These are phyloP conservation scores for Alternaria triticimaculans DNA, from an alignment of 2,329 filamentous ascomycete genomes.

Conservation along the genomic window DNA sequence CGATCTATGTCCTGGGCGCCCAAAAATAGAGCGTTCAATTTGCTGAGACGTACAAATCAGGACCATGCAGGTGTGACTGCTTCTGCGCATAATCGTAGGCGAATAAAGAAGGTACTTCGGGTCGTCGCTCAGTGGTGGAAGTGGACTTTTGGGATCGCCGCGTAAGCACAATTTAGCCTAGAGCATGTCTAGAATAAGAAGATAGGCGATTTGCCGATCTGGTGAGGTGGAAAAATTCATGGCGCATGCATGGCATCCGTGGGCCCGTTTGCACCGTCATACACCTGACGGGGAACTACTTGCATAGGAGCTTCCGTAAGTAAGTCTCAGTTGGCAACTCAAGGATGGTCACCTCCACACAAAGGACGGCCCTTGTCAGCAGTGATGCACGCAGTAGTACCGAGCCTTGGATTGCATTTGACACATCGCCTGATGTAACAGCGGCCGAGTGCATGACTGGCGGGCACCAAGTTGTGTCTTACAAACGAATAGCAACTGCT, in stretches of 20 bases:
- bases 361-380: conserved; percentile 13
- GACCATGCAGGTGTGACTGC: conserved; percentile 25
- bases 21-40: conserved; percentile 31
- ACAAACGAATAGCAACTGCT: conserved; percentile 18
- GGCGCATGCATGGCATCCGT: conserved; percentile 20
- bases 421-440: conserved; percentile 24
- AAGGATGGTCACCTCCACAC: background rate
- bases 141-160: conserved; percentile 17
- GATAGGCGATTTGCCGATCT: conserved; percentile 23
- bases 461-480: conserved; percentile 18
- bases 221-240: conserved; percentile 14
- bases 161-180: conserved; percentile 24
- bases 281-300: conserved; percentile 18
- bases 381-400: conserved; percentile 16
- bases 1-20: conserved; percentile 24
- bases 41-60: conserved; percentile 16
- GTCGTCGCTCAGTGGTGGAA: conserved; percentile 18
- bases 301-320: conserved; percentile 9
- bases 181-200: conserved; percentile 14
- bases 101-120: conserved; percentile 19
- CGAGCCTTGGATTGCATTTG: conserved; percentile 17
- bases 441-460: conserved; percentile 20
- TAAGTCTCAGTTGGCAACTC: conserved; percentile 3
- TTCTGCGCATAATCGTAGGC: conserved; percentile 20
- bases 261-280: conserved; percentile 20